Evolutionary conservation across 306 rosid species (phyloP), one percentile per base, ranked within the genome.

Genomic region (Cucurbita ficifolia): DNA sequence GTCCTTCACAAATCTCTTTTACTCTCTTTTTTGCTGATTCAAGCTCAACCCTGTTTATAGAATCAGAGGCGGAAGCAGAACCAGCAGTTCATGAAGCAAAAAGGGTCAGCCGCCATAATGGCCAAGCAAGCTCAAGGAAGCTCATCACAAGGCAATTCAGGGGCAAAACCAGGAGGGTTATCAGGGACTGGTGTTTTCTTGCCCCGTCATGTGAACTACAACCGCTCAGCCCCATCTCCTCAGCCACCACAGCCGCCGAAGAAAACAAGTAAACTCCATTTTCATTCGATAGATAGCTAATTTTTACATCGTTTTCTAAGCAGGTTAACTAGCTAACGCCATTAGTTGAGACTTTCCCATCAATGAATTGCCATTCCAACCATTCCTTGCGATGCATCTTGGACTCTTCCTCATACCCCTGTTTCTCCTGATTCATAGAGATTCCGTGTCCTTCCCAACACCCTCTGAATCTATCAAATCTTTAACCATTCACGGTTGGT

Each of bases 121-220:
- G 4, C 36, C 69, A 61, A 77, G 45, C 83, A 45, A 60, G 5
- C 53, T 51, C 46, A 18, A 81, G 87, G 40, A 68, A 22, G 38
- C 39, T 5, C 58, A 8, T 68, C 36, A 29, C 18, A 43, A 67
- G 73, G 7, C n/a, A 69, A 69, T 48, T 69, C 73, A 70, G 74
- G 46, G 74, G 6, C 42, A 21, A 69, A 69, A 69, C 21, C 57
- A 73, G 70, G 33, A 10, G 78, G 84, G 7, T 83, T 86, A 0
- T 53, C 79, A 50, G 98, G 98, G 16, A 93, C 98, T 0, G 98
- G 98, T 18, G 96, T 93, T 2, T 93, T 90, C 88, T 77, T 93
- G 80, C 89, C 85, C 11, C 79, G 83, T 9, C 74, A 49, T 49
- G 59, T 48, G 45, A 70, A 48, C 46, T 48, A 70, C 59, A 70